Base-by-base conservation (phyloP, 352 stramenopile species). In the Phytophthora cryptogea region DNA sequence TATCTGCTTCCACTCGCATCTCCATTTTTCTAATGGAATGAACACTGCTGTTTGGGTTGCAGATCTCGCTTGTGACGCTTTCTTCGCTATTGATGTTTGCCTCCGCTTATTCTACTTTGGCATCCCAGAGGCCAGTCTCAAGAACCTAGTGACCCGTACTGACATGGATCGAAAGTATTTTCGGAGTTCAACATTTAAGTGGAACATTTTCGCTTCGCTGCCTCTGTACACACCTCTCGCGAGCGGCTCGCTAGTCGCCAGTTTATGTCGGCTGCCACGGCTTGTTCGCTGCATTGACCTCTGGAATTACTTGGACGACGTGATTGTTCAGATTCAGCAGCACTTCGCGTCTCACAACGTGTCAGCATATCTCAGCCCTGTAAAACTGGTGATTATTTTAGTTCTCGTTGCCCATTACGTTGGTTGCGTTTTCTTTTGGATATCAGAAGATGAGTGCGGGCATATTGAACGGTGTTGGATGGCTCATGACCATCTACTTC, bases 301-400 rank as follows among this genome's bases (percentile, higher is more conserved):
- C 0, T 86, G 69, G 78, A 58, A 59, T 10, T 86, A 83, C 23
- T 52, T 91, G 5, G 81, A 91, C 31, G 65, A 88, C 14, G 56
- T 81, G 4, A 91, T 90, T 45, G 72, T 92, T 41, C 72, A 83
- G n/a, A 66, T 84, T 5, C 83, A 92, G 56, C 78, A 92, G 42
- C 54, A 59, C 3, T 88, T 92, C n/a, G 70, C 80, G 5, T 84
- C 76, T 5, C 65, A 78, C 42, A 85, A 89, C 7, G 70, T 92
- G 2, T 89, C 78, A 8, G 83, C 80, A 1, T 90, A 89, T 42
- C 45, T 92, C 10, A 85, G 80, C 30, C 80, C 82, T 8, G 31
- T 77, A 8, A 92, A 92, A 59, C 26, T 92, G 5, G 70, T 89
- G 31, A 84, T 92, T 37, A 78, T 89, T n/a, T 54, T 92, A 4